A percentile compares a stretch with the other conserved stretches of the same genome.
Conservation (phyloP, 345 rosid genomes). For the Balakata baccata region DNA sequence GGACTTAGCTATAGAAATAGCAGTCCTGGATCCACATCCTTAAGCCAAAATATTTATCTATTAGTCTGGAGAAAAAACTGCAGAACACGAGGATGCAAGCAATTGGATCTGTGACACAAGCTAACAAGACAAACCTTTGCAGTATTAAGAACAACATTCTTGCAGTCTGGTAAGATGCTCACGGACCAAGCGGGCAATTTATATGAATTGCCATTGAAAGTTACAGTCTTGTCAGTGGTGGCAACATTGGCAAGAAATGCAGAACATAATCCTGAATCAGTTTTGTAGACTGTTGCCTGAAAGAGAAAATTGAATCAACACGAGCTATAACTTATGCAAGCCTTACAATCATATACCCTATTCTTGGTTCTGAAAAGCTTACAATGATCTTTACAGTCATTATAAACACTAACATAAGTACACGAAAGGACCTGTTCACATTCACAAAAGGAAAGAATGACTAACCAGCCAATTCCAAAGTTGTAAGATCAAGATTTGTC, state of each 20-base stretch:
- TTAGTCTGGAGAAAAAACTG: neutral
- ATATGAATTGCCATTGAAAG: constrained; percentile 68
- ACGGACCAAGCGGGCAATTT: constrained; percentile 92
- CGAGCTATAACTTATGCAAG: neutral
- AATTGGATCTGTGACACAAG: neutral
- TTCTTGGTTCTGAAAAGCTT: neutral
- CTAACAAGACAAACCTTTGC: constrained; percentile 65
- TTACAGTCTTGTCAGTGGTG: constrained; percentile 59
- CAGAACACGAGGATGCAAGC: neutral
- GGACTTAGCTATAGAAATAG: neutral
- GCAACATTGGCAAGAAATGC: constrained; percentile 84
- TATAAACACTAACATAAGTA: neutral
- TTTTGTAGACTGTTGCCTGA: constrained; percentile 77
- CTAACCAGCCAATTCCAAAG: neutral
- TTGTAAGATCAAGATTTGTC: neutral
- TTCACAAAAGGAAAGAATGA: neutral
- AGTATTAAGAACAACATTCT: constrained; percentile 75
- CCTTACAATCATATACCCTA: neutral
- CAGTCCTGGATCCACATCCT: neutral
- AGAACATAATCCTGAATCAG: constrained; percentile 63
- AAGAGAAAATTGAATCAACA: constrained; percentile 5
- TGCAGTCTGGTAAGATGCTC: constrained; percentile 96
- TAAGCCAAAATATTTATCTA: neutral
- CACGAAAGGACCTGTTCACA: neutral
- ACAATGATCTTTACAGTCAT: neutral